phyloP scores from a whole-genome alignment of 495 filamentous ascomycete genomes.

The Platismatia glauca region DNA sequence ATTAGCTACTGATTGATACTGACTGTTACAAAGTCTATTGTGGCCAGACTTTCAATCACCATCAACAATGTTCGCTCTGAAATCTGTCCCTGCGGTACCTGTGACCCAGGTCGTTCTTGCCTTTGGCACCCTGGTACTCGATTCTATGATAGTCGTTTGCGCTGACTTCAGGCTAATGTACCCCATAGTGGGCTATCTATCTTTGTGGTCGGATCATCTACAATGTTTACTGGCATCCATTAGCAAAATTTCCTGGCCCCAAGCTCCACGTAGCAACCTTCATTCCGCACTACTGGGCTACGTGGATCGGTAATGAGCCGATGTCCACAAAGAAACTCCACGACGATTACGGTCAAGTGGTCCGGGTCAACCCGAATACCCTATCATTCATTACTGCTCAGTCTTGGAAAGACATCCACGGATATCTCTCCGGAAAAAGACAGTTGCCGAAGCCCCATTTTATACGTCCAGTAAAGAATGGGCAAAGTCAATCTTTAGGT shows the following conservation, averaged over 20 bases:
- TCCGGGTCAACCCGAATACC: conserved; percentile 49
- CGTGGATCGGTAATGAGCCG: conserved; percentile 7
- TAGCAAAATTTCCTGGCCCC: conserved; percentile 29
- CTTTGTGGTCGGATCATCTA: conserved; percentile 20
- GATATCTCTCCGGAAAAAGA: conserved; percentile 28
- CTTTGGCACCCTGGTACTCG: background rate
- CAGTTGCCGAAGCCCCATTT: conserved; percentile 32
- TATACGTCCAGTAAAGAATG: conserved; percentile 39
- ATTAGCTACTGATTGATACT: no score
- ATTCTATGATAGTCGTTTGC: background rate
- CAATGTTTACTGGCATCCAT: conserved; percentile 30
- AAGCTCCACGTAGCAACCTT: conserved; percentile 24
- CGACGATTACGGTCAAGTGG: conserved; percentile 27
- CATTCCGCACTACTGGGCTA: conserved; percentile 28
- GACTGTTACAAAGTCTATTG: background rate
- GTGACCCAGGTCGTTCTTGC: background rate
- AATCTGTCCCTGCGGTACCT: background rate
- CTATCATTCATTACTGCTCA: conserved; percentile 45
- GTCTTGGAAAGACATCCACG: conserved; percentile 54
- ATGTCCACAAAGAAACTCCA: conserved; percentile 15
- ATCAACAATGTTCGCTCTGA: background rate
- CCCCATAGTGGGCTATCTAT: background rate
- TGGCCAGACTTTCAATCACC: background rate
- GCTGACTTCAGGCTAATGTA: background rate
- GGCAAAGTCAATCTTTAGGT: conserved; percentile 20